phyloP scores from a whole-genome alignment of 2,329 filamentous ascomycete species.

The Ploettnerulaceae sp. region DNA sequence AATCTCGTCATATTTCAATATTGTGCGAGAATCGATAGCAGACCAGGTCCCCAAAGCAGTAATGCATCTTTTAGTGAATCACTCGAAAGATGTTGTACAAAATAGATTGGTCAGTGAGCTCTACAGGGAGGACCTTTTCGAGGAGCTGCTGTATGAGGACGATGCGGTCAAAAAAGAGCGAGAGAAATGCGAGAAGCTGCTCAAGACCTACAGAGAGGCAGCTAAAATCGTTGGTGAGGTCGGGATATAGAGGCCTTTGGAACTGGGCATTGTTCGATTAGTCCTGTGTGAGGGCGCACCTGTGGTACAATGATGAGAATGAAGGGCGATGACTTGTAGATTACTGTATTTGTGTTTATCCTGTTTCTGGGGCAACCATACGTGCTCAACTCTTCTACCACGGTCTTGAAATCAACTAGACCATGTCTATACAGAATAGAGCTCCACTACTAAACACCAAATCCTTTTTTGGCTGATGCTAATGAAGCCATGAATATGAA shows the following conservation, averaged over 20 bases:
- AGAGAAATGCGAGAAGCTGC: slow-evolving; percentile 95
- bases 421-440: slow-evolving; percentile 20
- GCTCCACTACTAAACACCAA: slow-evolving; percentile 1
- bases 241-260: slow-evolving; percentile 48
- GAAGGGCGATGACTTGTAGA: slow-evolving; percentile 22
- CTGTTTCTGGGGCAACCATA: background rate
- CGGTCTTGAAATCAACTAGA: slow-evolving; percentile 12
- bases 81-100: slow-evolving; percentile 96
- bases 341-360: slow-evolving; percentile 26
- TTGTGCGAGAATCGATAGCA: slow-evolving; percentile 96
- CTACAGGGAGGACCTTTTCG: slow-evolving; percentile 87
- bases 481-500: background rate
- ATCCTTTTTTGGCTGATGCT: background rate
- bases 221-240: slow-evolving; percentile 98
- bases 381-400: slow-evolving; percentile 18
- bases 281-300: slow-evolving; percentile 16
- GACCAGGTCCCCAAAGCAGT: slow-evolving; percentile 98
- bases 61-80: slow-evolving; percentile 97
- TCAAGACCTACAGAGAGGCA: slow-evolving; percentile 94
- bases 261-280: slow-evolving; percentile 17
- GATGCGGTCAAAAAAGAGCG: slow-evolving; percentile 95
- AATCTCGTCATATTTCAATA: slow-evolving; percentile 98
- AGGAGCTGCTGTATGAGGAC: slow-evolving; percentile 93
- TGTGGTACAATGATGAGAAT: slow-evolving; percentile 10
- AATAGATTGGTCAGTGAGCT: slow-evolving; percentile 93